A percentile compares a stretch with the other conserved stretches of the same genome.
phyloP scores from a whole-genome alignment of 2,329 filamentous ascomycete genomes.

The Penicillium sp. region DNA sequence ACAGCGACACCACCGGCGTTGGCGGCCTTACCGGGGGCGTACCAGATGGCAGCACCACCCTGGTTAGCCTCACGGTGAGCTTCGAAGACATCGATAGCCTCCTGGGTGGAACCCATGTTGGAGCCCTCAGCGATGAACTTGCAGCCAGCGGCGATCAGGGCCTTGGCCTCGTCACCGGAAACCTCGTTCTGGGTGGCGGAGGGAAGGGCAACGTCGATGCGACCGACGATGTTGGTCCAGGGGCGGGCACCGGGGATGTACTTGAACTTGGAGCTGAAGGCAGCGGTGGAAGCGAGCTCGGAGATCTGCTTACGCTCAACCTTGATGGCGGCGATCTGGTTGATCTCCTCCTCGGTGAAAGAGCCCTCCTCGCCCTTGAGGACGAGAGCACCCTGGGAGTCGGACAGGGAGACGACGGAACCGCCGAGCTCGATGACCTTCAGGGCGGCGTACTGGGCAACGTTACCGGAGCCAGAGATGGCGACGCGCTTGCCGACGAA shows the following conservation, averaged over 20 bases:
- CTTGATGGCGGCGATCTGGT: constrained; percentile 81
- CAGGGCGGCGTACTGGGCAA: constrained; percentile 94
- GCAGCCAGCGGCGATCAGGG: constrained; percentile 72
- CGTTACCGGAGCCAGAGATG: constrained; percentile 95
- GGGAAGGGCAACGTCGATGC: constrained; percentile 88
- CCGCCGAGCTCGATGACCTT: constrained; percentile 96
- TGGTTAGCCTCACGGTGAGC: constrained; percentile 65
- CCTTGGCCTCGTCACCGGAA: constrained; percentile 82
- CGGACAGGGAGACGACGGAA: constrained; percentile 87
- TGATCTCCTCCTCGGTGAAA: constrained; percentile 78
- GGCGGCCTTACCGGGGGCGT: constrained; percentile 93
- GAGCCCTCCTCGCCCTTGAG: constrained; percentile 65
- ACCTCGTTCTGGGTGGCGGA: constrained; percentile 98
- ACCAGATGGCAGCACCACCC: constrained; percentile 77
- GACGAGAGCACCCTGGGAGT: constrained; percentile 83
- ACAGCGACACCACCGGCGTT: constrained; percentile 98
- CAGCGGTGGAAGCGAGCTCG: constrained; percentile 60
- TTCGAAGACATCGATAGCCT: constrained; percentile 93
- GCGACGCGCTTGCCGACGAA: constrained; percentile 92
- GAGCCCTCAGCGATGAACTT: constrained; percentile 92
- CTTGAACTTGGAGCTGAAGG: constrained; percentile 68
- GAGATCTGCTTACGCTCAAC: constrained; percentile 80
- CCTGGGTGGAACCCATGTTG: constrained; percentile 99
- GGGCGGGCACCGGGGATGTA: constrained; percentile 86
- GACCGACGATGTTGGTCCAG: constrained; percentile 79